These are phyloP conservation scores for Colletotrichum sp. DNA, from an alignment of 2,329 filamentous ascomycete genomes.

Conservation along the genomic window DNA sequence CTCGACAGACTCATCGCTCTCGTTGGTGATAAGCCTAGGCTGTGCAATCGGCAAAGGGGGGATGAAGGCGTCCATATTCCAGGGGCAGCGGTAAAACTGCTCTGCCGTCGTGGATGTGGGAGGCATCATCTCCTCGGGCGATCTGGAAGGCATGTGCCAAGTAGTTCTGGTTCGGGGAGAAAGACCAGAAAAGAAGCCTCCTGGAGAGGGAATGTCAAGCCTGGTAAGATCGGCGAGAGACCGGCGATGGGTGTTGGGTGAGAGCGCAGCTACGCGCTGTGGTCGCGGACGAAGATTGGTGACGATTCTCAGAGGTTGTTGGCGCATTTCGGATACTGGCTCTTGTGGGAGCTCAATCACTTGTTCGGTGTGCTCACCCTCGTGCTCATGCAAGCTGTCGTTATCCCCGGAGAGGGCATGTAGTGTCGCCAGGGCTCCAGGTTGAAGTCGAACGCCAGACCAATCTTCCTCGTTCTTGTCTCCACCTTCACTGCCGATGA, in stretches of 20 bases:
- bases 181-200: constrained; percentile 88
- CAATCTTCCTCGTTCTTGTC: constrained; percentile 67
- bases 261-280: constrained; percentile 33
- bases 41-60: constrained; percentile 32
- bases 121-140: constrained; percentile 58
- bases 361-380: constrained; percentile 60
- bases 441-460: constrained; percentile 76
- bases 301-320: constrained; percentile 54
- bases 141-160: constrained; percentile 70
- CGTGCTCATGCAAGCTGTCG: constrained; percentile 58
- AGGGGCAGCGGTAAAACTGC: constrained; percentile 87
- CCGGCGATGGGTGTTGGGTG: constrained; percentile 50
- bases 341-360: constrained; percentile 50
- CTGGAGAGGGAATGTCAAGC: constrained; percentile 88
- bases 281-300: constrained; percentile 41
- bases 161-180: constrained; percentile 77
- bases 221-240: constrained; percentile 76
- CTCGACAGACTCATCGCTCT: constrained; percentile 34
- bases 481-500: constrained; percentile 62
- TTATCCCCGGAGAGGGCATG: constrained; percentile 70
- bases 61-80: constrained; percentile 55
- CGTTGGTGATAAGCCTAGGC: constrained; percentile 28
- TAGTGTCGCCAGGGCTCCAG: constrained; percentile 79
- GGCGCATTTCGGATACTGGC: constrained; percentile 55
- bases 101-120: constrained; percentile 92